A percentile compares a stretch with the other conserved stretches of the same genome.
phyloP scores from a whole-genome alignment of 306 rosid genomes.

The Vigna hirtella region DNA sequence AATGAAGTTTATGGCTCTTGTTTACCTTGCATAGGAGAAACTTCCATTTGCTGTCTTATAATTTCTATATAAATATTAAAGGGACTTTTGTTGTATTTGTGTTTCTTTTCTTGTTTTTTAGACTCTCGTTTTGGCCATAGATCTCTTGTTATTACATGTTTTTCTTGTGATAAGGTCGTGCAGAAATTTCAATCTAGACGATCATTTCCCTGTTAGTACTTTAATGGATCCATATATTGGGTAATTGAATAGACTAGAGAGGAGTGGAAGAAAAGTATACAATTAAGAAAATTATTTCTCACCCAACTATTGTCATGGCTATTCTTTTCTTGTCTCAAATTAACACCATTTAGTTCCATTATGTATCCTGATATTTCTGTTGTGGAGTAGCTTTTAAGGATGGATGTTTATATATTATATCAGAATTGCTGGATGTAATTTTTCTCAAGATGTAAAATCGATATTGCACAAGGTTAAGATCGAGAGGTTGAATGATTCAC shows the following conservation, averaged over 20 bases:
- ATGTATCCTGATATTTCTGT: not conserved
- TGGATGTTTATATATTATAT: not conserved
- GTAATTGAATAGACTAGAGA: slow-evolving; percentile 10
- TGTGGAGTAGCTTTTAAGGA: not conserved
- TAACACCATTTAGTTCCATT: not conserved
- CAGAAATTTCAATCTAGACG: not conserved
- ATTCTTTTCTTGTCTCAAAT: not conserved
- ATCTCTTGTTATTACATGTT: not conserved
- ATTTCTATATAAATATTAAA: slow-evolving; percentile 22
- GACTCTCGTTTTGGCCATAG: slow-evolving; percentile 7
- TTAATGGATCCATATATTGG: slow-evolving; percentile 19
- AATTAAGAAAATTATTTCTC: not conserved
- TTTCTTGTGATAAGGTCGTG: not conserved
- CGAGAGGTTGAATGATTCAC: slow-evolving; percentile 26
- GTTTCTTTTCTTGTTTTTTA: slow-evolving; percentile 14
- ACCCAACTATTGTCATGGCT: not conserved
- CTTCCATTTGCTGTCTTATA: slow-evolving; percentile 20
- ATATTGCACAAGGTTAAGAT: slow-evolving; percentile 2
- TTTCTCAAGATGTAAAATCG: not conserved
- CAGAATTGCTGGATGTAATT: slow-evolving; percentile 5
- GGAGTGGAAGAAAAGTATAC: slow-evolving; percentile 17
- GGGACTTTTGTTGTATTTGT: slow-evolving; percentile 6
- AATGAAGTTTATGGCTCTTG: slow-evolving; percentile 41
- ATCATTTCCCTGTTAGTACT: not conserved
- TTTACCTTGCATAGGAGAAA: slow-evolving; percentile 25